These are phyloP conservation scores for Pythium monospermum DNA, from an alignment of 352 stramenopile genomes.

Conservation along the genomic window DNA sequence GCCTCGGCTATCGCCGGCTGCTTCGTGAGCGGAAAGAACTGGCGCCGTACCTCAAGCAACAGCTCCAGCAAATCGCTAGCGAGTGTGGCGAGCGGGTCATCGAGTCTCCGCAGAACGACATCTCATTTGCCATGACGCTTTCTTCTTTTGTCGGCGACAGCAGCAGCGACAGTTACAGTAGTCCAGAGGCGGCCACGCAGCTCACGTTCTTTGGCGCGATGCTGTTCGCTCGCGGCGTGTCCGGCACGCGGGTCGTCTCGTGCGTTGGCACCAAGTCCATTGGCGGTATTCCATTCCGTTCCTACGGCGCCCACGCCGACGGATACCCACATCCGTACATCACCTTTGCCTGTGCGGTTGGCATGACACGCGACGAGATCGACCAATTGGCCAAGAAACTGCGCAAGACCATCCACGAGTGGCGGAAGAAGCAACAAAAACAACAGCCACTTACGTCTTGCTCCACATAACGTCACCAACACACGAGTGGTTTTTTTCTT, in stretches of 20 bases:
- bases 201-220: conserved; percentile 96
- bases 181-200: conserved; percentile 20
- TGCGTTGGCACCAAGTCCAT: conserved; percentile 85
- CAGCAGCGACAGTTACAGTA: too few relatives aligned
- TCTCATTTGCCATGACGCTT: conserved; percentile 91
- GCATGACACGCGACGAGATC: conserved; percentile 89
- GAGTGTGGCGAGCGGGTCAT: conserved; percentile 91
- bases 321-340: conserved; percentile 91
- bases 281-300: conserved; percentile 82
- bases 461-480: too few relatives aligned
- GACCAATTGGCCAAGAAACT: conserved; percentile 90
- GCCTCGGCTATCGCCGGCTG: conserved; percentile 84
- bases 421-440: conserved; percentile 41
- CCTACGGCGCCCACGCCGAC: conserved; percentile 92
- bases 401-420: conserved; percentile 89
- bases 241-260: conserved; percentile 93
- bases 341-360: conserved; percentile 96
- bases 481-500: too few relatives aligned
- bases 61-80: conserved; percentile 66
- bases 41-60: conserved; percentile 60
- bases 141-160: conserved; percentile 48
- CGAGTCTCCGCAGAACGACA: conserved; percentile 89
- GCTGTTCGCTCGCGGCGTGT: conserved; percentile 97
- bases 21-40: conserved; percentile 85
- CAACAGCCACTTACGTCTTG: too few relatives aligned